phyloP scores from a whole-genome alignment of 2,329 filamentous ascomycete species.

The Leptodontidium sp. region DNA sequence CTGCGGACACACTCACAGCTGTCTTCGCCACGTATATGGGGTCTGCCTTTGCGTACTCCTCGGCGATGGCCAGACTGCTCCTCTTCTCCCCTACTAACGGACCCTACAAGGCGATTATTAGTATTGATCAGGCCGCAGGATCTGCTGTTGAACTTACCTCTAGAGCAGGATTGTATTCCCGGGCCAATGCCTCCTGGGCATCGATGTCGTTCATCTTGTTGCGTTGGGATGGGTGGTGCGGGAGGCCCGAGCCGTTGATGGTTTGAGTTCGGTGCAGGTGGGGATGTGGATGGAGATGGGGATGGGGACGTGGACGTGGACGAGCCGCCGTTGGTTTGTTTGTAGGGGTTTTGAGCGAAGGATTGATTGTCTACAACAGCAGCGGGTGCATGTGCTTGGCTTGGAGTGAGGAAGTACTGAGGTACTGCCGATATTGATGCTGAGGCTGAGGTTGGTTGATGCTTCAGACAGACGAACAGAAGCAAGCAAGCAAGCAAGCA shows the following conservation, averaged over 20 bases:
- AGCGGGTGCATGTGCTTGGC: not conserved
- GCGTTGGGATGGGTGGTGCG: constrained; percentile 27
- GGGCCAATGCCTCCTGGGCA: constrained; percentile 67
- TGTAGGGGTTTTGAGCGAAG: no score
- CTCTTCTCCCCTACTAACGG: constrained; percentile 82
- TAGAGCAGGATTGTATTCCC: constrained; percentile 64
- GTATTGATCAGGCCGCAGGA: constrained; percentile 35
- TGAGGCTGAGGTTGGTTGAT: not conserved
- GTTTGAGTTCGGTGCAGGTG: constrained; percentile 18
- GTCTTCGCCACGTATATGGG: constrained; percentile 87
- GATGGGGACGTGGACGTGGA: not conserved
- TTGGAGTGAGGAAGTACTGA: no score
- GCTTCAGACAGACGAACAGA: not conserved
- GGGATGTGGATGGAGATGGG: constrained; percentile 5
- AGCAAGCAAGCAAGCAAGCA: not conserved
- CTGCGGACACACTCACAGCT: constrained; percentile 63
- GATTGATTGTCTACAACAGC: constrained; percentile 26
- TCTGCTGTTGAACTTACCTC: constrained; percentile 54
- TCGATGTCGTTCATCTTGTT: constrained; percentile 45
- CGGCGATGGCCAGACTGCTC: constrained; percentile 78
- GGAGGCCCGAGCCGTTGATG: constrained; percentile 24
- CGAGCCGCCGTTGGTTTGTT: not conserved
- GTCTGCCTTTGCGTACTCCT: constrained; percentile 90
- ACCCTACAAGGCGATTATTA: constrained; percentile 64
- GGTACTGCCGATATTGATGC: no score